These are phyloP conservation scores for Pholiota conissans DNA, from an alignment of 768 basidiomycete genomes.

Conservation along the genomic window DNA sequence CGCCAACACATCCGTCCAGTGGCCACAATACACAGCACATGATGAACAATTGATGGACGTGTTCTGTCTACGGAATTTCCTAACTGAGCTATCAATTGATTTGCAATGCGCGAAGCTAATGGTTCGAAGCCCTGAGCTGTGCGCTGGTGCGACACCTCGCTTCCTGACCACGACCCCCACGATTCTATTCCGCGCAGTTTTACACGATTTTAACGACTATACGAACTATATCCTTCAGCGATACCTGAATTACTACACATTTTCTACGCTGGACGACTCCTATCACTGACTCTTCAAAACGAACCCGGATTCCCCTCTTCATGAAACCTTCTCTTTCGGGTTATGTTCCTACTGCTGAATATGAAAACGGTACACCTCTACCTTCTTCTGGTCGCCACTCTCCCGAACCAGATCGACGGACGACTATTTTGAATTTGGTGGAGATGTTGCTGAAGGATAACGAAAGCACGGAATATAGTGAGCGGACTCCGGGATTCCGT, in stretches of 20 bases:
- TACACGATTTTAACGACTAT: neutral
- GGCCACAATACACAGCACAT: no score
- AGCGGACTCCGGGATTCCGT: slow-evolving; percentile 5
- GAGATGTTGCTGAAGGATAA: slow-evolving; percentile 46
- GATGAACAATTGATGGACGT: neutral
- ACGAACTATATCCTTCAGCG: neutral
- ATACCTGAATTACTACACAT: neutral
- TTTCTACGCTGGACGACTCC: neutral
- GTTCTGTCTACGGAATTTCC: neutral
- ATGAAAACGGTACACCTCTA: slow-evolving; percentile 18
- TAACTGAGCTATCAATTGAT: slow-evolving; percentile 7
- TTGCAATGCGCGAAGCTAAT: neutral
- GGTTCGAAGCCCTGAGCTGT: neutral
- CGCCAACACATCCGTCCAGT: no score
- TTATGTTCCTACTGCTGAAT: slow-evolving; percentile 9
- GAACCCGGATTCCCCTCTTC: neutral
- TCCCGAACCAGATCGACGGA: slow-evolving; percentile 33
- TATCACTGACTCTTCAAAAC: neutral
- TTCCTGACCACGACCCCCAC: slow-evolving; percentile 1
- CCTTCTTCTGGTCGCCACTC: slow-evolving; percentile 28
- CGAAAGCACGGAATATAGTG: slow-evolving; percentile 31
- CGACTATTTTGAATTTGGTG: slow-evolving; percentile 51
- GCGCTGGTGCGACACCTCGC: neutral
- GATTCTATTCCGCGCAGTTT: neutral
- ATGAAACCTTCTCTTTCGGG: slow-evolving; percentile 10